Evolutionary conservation across 2,329 filamentous ascomycete genomes (phyloP).

Genomic region (Teratosphaeria viscida): DNA sequence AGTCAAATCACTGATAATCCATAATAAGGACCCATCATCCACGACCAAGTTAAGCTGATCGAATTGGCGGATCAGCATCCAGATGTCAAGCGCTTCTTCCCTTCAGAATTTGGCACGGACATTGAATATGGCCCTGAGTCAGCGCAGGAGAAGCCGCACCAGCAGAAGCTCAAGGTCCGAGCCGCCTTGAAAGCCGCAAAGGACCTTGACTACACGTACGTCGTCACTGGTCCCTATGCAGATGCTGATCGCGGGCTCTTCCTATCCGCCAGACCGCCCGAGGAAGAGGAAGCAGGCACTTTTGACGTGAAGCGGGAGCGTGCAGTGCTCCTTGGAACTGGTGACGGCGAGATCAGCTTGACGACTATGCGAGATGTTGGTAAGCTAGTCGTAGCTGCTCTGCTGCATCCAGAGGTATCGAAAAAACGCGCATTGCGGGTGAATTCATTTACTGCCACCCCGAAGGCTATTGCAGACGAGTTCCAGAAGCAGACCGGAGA

Average conservation of each 20-base stretch:
- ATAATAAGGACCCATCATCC: constrained; percentile 39
- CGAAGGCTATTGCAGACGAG: constrained; percentile 52
- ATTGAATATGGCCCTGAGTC: constrained; percentile 50
- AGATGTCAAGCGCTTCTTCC: constrained; percentile 53
- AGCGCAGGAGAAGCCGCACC: constrained; percentile 54
- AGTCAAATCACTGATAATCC: not conserved
- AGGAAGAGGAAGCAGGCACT: constrained; percentile 38
- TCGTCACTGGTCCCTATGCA: constrained; percentile 60
- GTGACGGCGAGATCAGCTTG: constrained; percentile 52
- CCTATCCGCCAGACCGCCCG: constrained; percentile 34
- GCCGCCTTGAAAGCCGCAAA: constrained; percentile 45
- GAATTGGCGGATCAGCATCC: constrained; percentile 45
- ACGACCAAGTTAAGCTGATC: constrained; percentile 52
- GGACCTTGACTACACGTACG: constrained; percentile 51
- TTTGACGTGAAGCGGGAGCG: constrained; percentile 49
- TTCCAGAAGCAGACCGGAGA: constrained; percentile 55
- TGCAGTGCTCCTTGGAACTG: constrained; percentile 53
- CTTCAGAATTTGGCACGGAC: constrained; percentile 58
- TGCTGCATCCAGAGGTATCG: constrained; percentile 46
- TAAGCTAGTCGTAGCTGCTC: constrained; percentile 51
- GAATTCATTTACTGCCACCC: constrained; percentile 60
- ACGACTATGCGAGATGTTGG: constrained; percentile 65
- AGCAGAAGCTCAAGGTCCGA: constrained; percentile 59
- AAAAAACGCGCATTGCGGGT: constrained; percentile 52
- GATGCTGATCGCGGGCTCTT: constrained; percentile 42